These are phyloP conservation scores for Talaromyces atroroseus DNA, from an alignment of 2,329 filamentous ascomycete genomes.

Conservation along the genomic window DNA sequence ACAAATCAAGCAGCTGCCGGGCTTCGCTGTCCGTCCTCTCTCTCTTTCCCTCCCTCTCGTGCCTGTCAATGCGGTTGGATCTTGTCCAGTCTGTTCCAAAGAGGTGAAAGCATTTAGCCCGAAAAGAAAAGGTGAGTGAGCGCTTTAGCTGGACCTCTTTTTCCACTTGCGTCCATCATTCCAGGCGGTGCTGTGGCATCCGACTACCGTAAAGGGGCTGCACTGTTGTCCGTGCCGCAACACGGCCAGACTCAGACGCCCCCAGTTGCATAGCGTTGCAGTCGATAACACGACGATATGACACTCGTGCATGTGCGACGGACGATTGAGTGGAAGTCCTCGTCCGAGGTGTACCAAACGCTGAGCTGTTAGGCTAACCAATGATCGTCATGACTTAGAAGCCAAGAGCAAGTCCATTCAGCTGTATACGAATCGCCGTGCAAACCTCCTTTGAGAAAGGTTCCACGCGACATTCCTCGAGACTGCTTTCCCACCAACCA, in stretches of 20 bases:
- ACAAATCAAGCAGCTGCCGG: background rate
- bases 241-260: background rate
- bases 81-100: background rate
- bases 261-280: background rate
- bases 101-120: background rate
- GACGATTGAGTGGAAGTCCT: background rate
- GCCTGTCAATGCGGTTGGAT: background rate
- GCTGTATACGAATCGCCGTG: background rate
- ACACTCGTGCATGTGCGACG: background rate
- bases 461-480: constrained; percentile 12
- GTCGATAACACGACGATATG: background rate
- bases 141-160: background rate
- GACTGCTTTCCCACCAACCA: constrained; percentile 3
- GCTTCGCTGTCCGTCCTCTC: background rate
- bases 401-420: constrained; percentile 2
- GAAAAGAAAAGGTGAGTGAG: background rate
- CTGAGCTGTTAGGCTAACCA: background rate
- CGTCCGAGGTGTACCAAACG: background rate
- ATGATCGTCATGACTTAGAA: background rate
- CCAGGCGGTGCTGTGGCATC: background rate
- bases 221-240: background rate
- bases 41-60: background rate
- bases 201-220: background rate
- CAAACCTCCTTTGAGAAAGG: background rate
- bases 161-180: background rate